phyloP scores from a whole-genome alignment of 257 asterid genomes.

The Nemophila menziesii region DNA sequence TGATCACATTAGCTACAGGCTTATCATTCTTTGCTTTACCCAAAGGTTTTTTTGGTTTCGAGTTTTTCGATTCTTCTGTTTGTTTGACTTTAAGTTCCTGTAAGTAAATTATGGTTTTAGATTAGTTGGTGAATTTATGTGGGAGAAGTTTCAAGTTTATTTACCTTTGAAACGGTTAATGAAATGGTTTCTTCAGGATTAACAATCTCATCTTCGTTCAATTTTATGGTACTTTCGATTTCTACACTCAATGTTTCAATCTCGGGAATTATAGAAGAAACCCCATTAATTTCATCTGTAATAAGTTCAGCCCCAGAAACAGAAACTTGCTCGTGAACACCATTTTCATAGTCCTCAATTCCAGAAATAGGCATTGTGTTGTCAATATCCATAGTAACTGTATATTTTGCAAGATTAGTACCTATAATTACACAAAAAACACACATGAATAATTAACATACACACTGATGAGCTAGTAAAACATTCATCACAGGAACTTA shows the following conservation, averaged over 20 bases:
- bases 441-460: conserved; percentile 3
- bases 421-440: not conserved
- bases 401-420: not conserved
- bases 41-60: conserved; percentile 12
- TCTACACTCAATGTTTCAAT: conserved; percentile 12
- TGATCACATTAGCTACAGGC: conserved; percentile 7
- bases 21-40: conserved; percentile 19
- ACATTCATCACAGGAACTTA: no score
- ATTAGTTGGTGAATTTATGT: not conserved
- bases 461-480: not conserved
- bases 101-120: not conserved
- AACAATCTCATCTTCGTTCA: conserved; percentile 14
- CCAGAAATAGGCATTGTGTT: conserved; percentile 15
- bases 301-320: conserved; percentile 9
- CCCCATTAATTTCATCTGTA: conserved; percentile 12
- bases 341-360: conserved; percentile 25
- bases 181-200: conserved; percentile 14
- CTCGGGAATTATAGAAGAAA: conserved; percentile 10
- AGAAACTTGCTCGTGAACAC: conserved; percentile 13
- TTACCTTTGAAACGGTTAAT: conserved; percentile 15
- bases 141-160: not conserved
- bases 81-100: conserved; percentile 16
- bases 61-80: conserved; percentile 12
- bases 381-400: conserved; percentile 22
- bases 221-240: conserved; percentile 11